These are phyloP conservation scores for Amanita molliuscula DNA, from an alignment of 768 basidiomycete species.

Conservation along the genomic window DNA sequence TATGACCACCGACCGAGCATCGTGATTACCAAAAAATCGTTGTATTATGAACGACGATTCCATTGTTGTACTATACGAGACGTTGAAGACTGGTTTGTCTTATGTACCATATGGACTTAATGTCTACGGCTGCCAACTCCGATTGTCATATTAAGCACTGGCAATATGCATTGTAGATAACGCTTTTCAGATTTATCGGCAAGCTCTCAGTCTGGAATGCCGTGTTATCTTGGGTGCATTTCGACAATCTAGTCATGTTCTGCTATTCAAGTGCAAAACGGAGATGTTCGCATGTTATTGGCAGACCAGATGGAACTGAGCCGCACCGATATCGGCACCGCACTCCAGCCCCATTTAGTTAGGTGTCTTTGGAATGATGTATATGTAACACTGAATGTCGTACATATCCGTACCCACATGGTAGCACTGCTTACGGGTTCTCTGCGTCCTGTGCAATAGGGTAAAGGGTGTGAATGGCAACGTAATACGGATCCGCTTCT, in stretches of 20 bases:
- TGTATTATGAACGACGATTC: background rate
- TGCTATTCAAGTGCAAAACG: too few species aligned
- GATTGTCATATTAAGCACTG: too few species aligned
- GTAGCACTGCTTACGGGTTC: constrained; percentile 44
- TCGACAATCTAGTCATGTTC: too few species aligned
- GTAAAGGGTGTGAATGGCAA: constrained; percentile 31
- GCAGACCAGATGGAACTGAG: background rate
- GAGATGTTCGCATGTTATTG: background rate
- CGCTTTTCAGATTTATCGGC: background rate
- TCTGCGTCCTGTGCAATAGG: constrained; percentile 33
- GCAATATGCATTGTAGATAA: background rate
- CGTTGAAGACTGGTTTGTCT: background rate
- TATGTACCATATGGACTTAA: background rate
- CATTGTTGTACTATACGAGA: background rate
- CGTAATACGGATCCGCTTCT: constrained; percentile 46
- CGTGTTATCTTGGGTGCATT: too few species aligned
- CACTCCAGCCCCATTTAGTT: constrained; percentile 12
- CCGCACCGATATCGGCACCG: too few species aligned
- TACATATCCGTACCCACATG: constrained; percentile 29
- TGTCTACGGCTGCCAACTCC: too few species aligned
- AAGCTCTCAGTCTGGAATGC: too few species aligned
- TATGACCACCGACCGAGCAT: background rate
- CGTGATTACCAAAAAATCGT: background rate
- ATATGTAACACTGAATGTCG: constrained; percentile 26
- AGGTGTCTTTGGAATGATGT: background rate